These are phyloP conservation scores for Zopfochytrium polystomum DNA, from an alignment of 371 early-diverging fungal species.

Conservation along the genomic window DNA sequence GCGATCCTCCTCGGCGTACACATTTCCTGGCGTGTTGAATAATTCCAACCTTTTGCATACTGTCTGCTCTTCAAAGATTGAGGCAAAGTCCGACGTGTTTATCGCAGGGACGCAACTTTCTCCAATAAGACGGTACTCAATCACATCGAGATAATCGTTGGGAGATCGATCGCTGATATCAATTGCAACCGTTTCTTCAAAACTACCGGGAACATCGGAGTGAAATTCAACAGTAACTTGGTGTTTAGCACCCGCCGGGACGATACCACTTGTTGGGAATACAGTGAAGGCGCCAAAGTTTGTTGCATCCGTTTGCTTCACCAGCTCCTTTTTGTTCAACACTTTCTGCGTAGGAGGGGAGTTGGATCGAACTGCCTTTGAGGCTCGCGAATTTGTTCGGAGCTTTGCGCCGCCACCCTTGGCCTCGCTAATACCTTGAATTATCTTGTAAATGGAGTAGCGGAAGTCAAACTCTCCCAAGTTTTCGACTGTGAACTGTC, in stretches of 20 bases:
- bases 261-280: constrained; percentile 49
- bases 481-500: constrained; percentile 56
- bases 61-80: constrained; percentile 59
- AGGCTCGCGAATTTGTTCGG: constrained; percentile 35
- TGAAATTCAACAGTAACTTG: constrained; percentile 58
- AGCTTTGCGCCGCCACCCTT: constrained; percentile 28
- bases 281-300: constrained; percentile 56
- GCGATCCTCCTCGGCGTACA: constrained; percentile 56
- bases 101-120: constrained; percentile 59
- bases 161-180: constrained; percentile 54
- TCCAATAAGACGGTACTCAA: constrained; percentile 54
- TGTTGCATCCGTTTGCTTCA: constrained; percentile 48
- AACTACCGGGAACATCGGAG: constrained; percentile 49
- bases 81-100: constrained; percentile 49
- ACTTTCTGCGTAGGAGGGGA: constrained; percentile 43
- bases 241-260: constrained; percentile 50
- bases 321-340: constrained; percentile 42
- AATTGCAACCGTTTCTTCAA: constrained; percentile 54
- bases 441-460: constrained; percentile 49
- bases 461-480: constrained; percentile 59
- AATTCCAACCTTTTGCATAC: constrained; percentile 54
- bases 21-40: constrained; percentile 40
- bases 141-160: constrained; percentile 41
- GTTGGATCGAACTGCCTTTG: constrained; percentile 35
- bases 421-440: constrained; percentile 33